phyloP scores from a whole-genome alignment of 352 stramenopile genomes.

The Phytophthora megakarya region DNA sequence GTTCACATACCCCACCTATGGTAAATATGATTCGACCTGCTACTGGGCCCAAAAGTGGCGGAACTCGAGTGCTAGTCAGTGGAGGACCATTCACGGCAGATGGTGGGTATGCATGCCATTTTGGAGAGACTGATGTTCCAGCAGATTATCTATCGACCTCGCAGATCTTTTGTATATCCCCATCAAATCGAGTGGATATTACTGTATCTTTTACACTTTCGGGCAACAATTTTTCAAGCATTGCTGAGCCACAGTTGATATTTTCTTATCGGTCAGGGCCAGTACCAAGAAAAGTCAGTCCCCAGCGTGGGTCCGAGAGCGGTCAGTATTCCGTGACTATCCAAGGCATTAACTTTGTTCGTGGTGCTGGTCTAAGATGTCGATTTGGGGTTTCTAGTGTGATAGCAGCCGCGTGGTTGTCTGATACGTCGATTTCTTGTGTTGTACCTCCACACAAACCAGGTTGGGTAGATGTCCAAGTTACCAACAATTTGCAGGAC shows the following conservation, averaged over 20 bases:
- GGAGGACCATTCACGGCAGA: slow-evolving; percentile 34
- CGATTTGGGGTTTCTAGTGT: slow-evolving; percentile 46
- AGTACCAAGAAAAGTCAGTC: slow-evolving; percentile 18
- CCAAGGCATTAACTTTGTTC: slow-evolving; percentile 42
- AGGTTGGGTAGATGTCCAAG: slow-evolving; percentile 42
- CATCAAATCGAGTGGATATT: slow-evolving; percentile 16
- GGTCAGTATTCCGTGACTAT: slow-evolving; percentile 38
- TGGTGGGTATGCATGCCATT: slow-evolving; percentile 31
- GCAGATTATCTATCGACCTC: slow-evolving; percentile 32
- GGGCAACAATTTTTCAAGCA: slow-evolving; percentile 13
- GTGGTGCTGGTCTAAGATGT: slow-evolving; percentile 39
- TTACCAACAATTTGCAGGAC: slow-evolving; percentile 65
- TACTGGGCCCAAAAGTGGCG: slow-evolving; percentile 37
- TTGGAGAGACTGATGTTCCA: slow-evolving; percentile 24
- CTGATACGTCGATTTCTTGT: slow-evolving; percentile 38
- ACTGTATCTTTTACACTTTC: slow-evolving; percentile 34
- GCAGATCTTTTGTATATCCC: slow-evolving; percentile 44
- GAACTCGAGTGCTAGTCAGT: slow-evolving; percentile 44
- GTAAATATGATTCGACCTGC: slow-evolving; percentile 38
- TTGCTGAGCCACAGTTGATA: background rate
- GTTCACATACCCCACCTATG: slow-evolving; percentile 6
- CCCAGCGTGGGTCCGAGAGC: slow-evolving; percentile 35
- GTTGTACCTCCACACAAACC: slow-evolving; percentile 30
- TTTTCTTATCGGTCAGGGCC: slow-evolving; percentile 38
- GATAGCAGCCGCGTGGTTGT: slow-evolving; percentile 43